These are phyloP conservation scores for Sclerotinia glacialis DNA, from an alignment of 2,329 filamentous ascomycete species.

Conservation along the genomic window DNA sequence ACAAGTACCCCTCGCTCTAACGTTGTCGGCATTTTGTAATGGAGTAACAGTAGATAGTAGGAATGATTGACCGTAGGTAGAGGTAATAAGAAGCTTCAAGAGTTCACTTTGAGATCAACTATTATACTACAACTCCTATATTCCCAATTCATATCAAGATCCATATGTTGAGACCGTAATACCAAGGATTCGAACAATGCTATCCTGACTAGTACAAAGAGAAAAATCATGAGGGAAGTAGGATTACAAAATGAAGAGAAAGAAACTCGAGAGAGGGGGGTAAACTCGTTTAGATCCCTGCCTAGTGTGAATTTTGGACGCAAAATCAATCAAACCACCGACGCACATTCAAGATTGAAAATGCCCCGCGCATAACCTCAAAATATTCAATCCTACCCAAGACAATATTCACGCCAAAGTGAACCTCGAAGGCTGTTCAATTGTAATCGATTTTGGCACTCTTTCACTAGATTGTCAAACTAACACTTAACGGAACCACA, in stretches of 20 bases:
- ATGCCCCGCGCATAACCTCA: slow-evolving; percentile 20
- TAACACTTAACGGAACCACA: not conserved
- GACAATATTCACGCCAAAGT: slow-evolving; percentile 4
- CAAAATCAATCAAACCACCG: slow-evolving; percentile 8
- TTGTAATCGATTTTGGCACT: slow-evolving; percentile 16
- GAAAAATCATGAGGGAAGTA: not conserved
- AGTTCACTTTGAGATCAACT: not conserved
- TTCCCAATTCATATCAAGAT: too few species aligned
- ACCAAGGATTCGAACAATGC: not conserved
- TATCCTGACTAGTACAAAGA: not conserved
- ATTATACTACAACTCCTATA: not conserved
- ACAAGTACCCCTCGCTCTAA: not conserved
- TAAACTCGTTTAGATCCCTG: slow-evolving; percentile 15
- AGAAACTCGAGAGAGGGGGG: not conserved
- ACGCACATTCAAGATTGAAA: slow-evolving; percentile 14
- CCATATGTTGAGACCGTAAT: not conserved
- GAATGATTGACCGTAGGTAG: not conserved
- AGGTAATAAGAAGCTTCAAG: not conserved
- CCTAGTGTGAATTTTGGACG: slow-evolving; percentile 8
- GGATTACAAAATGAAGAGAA: not conserved
- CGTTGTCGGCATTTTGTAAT: not conserved
- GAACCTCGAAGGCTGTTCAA: slow-evolving; percentile 11
- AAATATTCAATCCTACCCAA: slow-evolving; percentile 12
- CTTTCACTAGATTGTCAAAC: slow-evolving; percentile 22
- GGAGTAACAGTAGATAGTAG: not conserved